Conservation (phyloP, 1,284 basidiomycete species). For the Pseudozyma sp. region DNA sequence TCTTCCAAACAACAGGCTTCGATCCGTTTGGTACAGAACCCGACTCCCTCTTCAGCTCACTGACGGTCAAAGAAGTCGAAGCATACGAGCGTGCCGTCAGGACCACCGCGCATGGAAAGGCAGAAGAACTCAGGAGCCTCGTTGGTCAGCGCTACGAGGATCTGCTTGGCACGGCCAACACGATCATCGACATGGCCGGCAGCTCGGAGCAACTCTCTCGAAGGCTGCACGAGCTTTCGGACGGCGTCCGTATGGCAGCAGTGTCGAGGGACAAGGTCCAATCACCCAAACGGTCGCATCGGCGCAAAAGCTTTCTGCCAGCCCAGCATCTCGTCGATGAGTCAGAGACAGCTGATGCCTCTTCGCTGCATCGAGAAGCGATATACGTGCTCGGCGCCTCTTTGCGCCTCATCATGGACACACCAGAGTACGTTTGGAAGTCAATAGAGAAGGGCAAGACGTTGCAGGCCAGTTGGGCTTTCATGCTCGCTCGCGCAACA, state of each 20-base stretch:
- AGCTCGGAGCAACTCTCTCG: slow-evolving; percentile 44
- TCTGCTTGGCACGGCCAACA: slow-evolving; percentile 56
- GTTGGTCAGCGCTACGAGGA: slow-evolving; percentile 60
- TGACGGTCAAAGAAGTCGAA: slow-evolving; percentile 50
- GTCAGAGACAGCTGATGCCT: slow-evolving; percentile 1
- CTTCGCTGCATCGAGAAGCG: slow-evolving; percentile 33
- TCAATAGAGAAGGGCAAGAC: slow-evolving; percentile 57
- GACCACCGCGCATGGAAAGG: slow-evolving; percentile 38
- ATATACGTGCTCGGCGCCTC: slow-evolving; percentile 52
- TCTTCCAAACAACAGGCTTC: slow-evolving; percentile 44
- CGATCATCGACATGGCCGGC: slow-evolving; percentile 58
- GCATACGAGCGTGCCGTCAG: slow-evolving; percentile 36
- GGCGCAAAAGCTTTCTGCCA: slow-evolving; percentile 37
- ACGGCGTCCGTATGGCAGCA: slow-evolving; percentile 21
- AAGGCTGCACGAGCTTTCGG: slow-evolving; percentile 31
- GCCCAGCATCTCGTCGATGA: neutral
- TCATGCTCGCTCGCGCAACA: slow-evolving; percentile 43
- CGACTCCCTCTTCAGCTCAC: slow-evolving; percentile 44
- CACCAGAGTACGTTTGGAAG: slow-evolving; percentile 57
- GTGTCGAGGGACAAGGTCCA: slow-evolving; percentile 7
- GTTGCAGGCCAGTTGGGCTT: slow-evolving; percentile 53
- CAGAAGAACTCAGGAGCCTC: slow-evolving; percentile 47
- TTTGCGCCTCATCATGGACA: slow-evolving; percentile 53
- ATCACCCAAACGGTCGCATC: slow-evolving; percentile 4
- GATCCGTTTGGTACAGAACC: slow-evolving; percentile 47